Base-by-base conservation (phyloP, 176 grass and related monocot genomes). In the Ampelocalamus luodianensis region DNA sequence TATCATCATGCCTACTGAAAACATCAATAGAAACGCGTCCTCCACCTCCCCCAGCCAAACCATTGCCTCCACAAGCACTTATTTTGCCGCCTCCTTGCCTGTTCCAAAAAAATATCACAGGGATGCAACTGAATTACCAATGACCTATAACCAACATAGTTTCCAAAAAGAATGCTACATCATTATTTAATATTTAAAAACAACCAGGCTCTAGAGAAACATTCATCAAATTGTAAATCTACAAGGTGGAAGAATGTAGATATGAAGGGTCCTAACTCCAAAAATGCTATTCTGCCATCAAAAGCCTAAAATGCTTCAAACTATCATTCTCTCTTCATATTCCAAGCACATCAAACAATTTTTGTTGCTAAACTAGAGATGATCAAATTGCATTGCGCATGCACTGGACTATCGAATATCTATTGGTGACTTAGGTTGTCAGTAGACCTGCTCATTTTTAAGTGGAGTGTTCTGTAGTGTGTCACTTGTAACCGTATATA, bases 1-100 rank as follows among this genome's bases (percentile, higher is more conserved):
- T 72, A 22, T 98, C 93, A 78, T 98, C 96, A 88, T 98, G 96
- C 75, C 91, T 88, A 68, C 96, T 95, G 38, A 95, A 98, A 87
- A 98, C 88, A 81, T 93, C 81, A 53, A 98, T 87, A 72, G 96
- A 93, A 83, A 98, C 91, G 69, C 96, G 89, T 34, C 96, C 96
- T 76, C 96, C 96, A 68, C 96, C 96, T 90, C 96, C 96, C 6
- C 96, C 96, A 77, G 91, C 86, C 78, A 98, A 88, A 80, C 96
- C 96, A 87, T 71, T 87, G 81, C 96, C 96, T 80, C 96, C 96
- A 64, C 85, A 98, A 68, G 96, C 96, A 89, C 89, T 98, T 85
- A 98, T 63, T 62, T 80, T 93, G 42, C 96, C 96, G 85, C 87
- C 84, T 55, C 96, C 96, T 86, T 83, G 87, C 93, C 96, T 98